Conservation (phyloP, 495 filamentous ascomycete species). For the Hypoxylon subgilvum region DNA sequence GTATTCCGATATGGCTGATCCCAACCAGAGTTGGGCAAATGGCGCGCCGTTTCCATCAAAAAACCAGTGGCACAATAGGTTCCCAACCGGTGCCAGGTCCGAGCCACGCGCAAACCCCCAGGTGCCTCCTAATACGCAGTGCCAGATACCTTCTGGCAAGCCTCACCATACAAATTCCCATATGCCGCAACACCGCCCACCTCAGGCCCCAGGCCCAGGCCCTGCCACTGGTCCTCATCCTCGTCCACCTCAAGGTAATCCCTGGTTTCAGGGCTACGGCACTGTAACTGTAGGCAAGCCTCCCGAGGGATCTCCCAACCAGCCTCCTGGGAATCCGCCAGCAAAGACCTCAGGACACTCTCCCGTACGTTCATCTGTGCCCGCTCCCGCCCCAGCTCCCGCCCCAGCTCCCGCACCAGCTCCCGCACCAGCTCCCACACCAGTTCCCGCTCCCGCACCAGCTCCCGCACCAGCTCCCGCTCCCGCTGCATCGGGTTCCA, state of each 20-base stretch:
- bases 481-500: not conserved
- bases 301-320: not conserved
- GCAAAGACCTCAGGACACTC: not conserved
- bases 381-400: not conserved
- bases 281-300: constrained; percentile 16
- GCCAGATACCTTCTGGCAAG: too few species aligned
- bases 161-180: constrained; percentile 14
- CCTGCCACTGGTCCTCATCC: too few species aligned
- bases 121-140: too few species aligned
- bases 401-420: not conserved
- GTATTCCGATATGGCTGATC: constrained; percentile 29
- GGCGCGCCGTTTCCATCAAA: constrained; percentile 37
- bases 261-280: constrained; percentile 35
- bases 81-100: too few species aligned
- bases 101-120: too few species aligned
- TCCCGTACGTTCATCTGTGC: not conserved
- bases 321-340: too few species aligned
- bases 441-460: not conserved
- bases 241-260: not conserved
- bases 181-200: not conserved
- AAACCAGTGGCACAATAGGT: constrained; percentile 36
- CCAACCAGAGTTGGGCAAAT: constrained; percentile 15
- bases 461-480: constrained; percentile 2
- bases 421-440: too few species aligned
- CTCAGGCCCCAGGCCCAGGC: too few species aligned